Base-by-base conservation (phyloP, 441 rosid species). In the Populus hybrid region DNA sequence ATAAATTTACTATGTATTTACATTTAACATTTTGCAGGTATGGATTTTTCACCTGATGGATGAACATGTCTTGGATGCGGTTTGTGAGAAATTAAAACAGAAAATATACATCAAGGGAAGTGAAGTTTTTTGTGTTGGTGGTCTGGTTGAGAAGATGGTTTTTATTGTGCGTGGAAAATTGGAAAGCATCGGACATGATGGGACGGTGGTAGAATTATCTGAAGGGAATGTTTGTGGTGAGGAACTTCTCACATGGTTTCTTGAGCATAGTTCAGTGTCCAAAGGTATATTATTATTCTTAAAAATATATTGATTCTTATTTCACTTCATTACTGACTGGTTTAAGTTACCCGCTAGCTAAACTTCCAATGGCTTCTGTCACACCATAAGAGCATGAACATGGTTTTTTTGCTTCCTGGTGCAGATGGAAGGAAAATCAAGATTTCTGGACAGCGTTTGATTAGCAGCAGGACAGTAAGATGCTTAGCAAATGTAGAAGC, bases 221-320 rank as follows among this genome's bases (percentile, higher is more conserved):
- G 94, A 91, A 76, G 98, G 97, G 21, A 93, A 88, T 79, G 91
- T 87, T 61, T 91, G 92, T 63, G 94, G 97, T 18, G 98, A 95
- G 84, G 98, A 95, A 80, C 98, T 95, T 38, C 88, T 95, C 74
- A 84, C 92, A 9, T 93, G 95, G 98, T 90, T 91, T 82, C 95
- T 93, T 16, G 97, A 91, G 79, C 90, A 88, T 83, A 87, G 89
- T 86, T 86, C 92, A 3, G 85, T 87, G 38, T 84, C 79, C 84
- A 87, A 83, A 74, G 95, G 97, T 90, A 84, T 76, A 26, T 32
- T 61, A 72, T 6, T 61, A 16, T 5, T 23, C 9, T 10, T 2
- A 9, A 53, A 14, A 50, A 65, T 66, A 67, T 12, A 46, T 46
- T 46, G 57, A 46, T 46, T 46, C 6, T 46, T 46, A 46, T 46